phyloP scores from a whole-genome alignment of 2,329 filamentous ascomycete species.

The Leptographium galeiforme region DNA sequence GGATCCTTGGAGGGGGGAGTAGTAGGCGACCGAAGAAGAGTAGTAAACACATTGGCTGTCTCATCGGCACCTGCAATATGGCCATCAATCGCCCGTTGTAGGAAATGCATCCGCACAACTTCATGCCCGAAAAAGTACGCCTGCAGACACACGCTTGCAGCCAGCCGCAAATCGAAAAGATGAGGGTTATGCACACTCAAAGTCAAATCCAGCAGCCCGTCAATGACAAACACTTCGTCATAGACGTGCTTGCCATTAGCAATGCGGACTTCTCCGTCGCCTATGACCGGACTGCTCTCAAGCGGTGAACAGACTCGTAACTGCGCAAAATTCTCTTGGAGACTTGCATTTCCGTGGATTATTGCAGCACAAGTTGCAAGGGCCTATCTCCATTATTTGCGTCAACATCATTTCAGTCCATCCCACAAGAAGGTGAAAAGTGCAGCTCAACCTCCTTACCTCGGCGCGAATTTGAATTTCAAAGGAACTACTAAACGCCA shows the following conservation, averaged over 20 bases:
- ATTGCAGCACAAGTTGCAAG: constrained; percentile 76
- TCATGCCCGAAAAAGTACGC: constrained; percentile 79
- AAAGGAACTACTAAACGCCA: constrained; percentile 64
- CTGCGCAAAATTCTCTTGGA: constrained; percentile 85
- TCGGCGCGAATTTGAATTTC: constrained; percentile 71
- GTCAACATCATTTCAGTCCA: not conserved
- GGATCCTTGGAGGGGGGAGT: constrained; percentile 57
- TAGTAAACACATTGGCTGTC: constrained; percentile 77
- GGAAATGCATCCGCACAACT: constrained; percentile 72
- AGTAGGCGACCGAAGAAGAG: constrained; percentile 56
- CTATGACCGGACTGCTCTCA: constrained; percentile 18
- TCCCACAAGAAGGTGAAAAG: not conserved
- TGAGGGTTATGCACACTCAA: constrained; percentile 53
- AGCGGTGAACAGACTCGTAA: constrained; percentile 59
- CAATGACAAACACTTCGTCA: constrained; percentile 72
- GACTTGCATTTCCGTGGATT: constrained; percentile 62
- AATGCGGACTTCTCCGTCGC: constrained; percentile 11
- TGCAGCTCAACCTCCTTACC: constrained; percentile 27
- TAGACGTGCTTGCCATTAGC: constrained; percentile 28
- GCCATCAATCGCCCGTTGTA: constrained; percentile 78
- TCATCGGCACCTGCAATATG: constrained; percentile 66
- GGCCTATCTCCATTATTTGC: constrained; percentile 36
- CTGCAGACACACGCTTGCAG: constrained; percentile 81
- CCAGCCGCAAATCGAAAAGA: constrained; percentile 67
- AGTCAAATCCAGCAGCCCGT: constrained; percentile 74